Percentiles rank a stretch among this genome's conserved stretches.
These are phyloP conservation scores for Trichoderma lentiforme DNA, from an alignment of 2,329 filamentous ascomycete genomes.

Conservation along the genomic window DNA sequence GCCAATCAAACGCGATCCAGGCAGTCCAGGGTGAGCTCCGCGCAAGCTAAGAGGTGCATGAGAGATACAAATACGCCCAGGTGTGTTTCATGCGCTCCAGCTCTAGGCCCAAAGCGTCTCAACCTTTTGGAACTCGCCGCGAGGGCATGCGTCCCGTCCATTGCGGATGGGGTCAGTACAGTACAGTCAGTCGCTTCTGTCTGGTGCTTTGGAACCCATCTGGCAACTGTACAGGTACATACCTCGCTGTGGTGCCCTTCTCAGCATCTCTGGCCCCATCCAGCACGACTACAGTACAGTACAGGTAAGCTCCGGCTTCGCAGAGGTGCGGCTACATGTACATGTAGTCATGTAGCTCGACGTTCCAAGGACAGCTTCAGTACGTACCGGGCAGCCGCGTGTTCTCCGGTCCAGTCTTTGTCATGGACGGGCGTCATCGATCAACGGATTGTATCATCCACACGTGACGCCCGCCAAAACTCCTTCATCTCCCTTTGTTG, in stretches of 20 bases:
- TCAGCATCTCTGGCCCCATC: not conserved
- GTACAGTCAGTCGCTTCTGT: not conserved
- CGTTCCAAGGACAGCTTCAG: not conserved
- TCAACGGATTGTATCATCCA: constrained; percentile 6
- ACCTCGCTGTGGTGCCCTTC: not conserved
- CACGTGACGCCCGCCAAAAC: not conserved
- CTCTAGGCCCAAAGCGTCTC: constrained; percentile 1
- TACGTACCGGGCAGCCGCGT: constrained; percentile 1
- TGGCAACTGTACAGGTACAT: not conserved
- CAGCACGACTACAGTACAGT: not conserved
- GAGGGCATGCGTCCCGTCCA: not conserved
- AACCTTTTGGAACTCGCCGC: not conserved
- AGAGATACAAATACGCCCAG: not conserved
- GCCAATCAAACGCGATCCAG: not conserved
- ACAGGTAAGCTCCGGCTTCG: not conserved
- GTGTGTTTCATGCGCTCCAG: not conserved
- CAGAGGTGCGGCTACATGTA: not conserved
- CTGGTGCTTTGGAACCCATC: not conserved
- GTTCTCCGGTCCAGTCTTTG: not conserved
- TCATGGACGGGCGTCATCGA: not conserved
- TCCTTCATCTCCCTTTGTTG: not conserved
- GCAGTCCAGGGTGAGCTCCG: constrained; percentile 2
- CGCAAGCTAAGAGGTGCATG: not conserved
- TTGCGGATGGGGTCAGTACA: not conserved
- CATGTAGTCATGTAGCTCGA: not conserved